Conservation (phyloP, 257 asterid genomes). For the Salvia miltiorrhiza region DNA sequence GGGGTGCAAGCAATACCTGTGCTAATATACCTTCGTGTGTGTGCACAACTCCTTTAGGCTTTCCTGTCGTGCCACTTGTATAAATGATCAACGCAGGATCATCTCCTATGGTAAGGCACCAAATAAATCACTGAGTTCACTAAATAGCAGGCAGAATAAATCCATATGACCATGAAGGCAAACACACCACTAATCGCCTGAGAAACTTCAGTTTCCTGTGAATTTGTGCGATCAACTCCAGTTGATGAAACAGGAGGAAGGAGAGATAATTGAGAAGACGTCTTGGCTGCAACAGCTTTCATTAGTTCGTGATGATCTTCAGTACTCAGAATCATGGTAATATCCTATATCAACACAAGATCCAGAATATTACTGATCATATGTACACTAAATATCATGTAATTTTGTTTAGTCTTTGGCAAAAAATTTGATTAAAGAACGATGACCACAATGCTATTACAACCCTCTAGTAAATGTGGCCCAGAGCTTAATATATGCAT, state of each 20-base stretch:
- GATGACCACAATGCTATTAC: neutral
- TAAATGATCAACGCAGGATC: conserved; percentile 86
- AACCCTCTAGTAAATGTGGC: too few species aligned
- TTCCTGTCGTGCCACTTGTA: conserved; percentile 98
- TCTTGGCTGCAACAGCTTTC: conserved; percentile 74
- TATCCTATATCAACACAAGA: conserved; percentile 45
- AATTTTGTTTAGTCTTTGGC: neutral
- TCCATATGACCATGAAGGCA: conserved; percentile 1
- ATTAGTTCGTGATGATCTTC: conserved; percentile 88
- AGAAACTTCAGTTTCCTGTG: conserved; percentile 28
- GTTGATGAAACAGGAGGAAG: conserved; percentile 57
- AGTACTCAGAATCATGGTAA: conserved; percentile 76
- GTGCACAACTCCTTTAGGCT: conserved; percentile 98
- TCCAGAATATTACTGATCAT: neutral
- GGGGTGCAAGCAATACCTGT: conserved; percentile 53
- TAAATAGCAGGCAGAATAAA: conserved; percentile 10
- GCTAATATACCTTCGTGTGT: conserved; percentile 86
- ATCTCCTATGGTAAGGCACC: conserved; percentile 46
- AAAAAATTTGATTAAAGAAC: neutral
- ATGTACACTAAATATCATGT: neutral
- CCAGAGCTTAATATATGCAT: neutral
- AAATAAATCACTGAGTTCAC: neutral
- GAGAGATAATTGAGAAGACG: conserved; percentile 71
- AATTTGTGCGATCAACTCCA: conserved; percentile 24
- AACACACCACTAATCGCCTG: conserved; percentile 46